Percentiles rank a stretch among this genome's conserved stretches.
phyloP scores from a whole-genome alignment of 2,329 filamentous ascomycete genomes.

The Cadophora sp. region DNA sequence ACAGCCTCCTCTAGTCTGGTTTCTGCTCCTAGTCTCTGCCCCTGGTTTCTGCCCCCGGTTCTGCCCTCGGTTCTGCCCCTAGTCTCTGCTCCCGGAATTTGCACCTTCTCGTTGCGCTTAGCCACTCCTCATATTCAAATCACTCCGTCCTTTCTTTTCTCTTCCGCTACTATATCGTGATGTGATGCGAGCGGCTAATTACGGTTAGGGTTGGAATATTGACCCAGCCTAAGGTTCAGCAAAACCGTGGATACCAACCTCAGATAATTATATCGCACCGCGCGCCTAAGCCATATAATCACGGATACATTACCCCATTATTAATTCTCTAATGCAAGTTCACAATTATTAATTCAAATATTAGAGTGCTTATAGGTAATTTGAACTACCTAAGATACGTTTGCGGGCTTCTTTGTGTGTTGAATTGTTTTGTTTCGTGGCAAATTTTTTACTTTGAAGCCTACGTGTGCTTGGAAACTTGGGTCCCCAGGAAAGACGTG shows the following conservation, averaged over 20 bases:
- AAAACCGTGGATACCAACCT: background rate
- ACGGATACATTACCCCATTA: background rate
- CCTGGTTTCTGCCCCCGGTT: background rate
- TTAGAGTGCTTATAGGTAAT: background rate
- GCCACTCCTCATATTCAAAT: too few relatives aligned
- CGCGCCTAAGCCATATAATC: background rate
- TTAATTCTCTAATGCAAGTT: background rate
- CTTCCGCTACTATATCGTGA: background rate
- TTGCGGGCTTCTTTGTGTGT: background rate
- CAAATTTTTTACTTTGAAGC: background rate
- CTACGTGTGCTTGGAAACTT: constrained; percentile 4
- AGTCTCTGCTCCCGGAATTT: too few relatives aligned
- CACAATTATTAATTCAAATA: background rate
- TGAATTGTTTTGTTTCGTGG: background rate
- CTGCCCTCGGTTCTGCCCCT: background rate
- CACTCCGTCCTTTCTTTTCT: too few relatives aligned
- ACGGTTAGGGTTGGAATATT: background rate
- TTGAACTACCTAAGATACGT: background rate
- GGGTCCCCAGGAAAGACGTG: background rate
- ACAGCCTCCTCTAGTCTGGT: too few relatives aligned
- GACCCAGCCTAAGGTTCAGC: background rate
- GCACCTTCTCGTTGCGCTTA: background rate
- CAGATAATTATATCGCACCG: background rate
- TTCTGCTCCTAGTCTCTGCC: background rate
- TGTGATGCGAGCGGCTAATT: background rate